These are phyloP conservation scores for Jamesozyma lodderae DNA, from an alignment of 805 yeast species.

Conservation along the genomic window DNA sequence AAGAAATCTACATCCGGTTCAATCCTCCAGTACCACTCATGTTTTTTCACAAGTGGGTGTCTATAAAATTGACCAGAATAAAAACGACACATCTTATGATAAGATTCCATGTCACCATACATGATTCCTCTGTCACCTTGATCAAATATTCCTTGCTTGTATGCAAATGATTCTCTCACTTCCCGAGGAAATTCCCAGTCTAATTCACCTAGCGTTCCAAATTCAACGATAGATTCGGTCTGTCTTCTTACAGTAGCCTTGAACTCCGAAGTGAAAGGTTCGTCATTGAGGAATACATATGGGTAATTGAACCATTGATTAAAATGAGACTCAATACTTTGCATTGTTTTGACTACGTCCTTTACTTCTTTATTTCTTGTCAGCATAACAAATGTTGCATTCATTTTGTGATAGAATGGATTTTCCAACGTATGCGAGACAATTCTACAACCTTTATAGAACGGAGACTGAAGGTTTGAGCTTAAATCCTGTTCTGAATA, in stretches of 20 bases:
- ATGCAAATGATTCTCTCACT: slow-evolving; percentile 68
- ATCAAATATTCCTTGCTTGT: slow-evolving; percentile 36
- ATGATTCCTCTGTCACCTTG: slow-evolving; percentile 81
- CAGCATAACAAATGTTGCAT: slow-evolving; percentile 77
- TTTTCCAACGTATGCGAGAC: slow-evolving; percentile 26
- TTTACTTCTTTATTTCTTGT: slow-evolving; percentile 73
- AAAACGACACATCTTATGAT: slow-evolving; percentile 91
- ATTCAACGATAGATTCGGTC: slow-evolving; percentile 56
- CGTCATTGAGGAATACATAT: slow-evolving; percentile 83
- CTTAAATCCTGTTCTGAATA: slow-evolving; percentile 13
- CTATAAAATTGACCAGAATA: slow-evolving; percentile 76
- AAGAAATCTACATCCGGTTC: slow-evolving; percentile 88
- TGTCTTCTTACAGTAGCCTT: slow-evolving; percentile 40
- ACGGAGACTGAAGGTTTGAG: slow-evolving; percentile 32
- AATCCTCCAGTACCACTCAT: slow-evolving; percentile 96
- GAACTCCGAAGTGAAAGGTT: slow-evolving; percentile 60
- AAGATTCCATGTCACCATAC: slow-evolving; percentile 76
- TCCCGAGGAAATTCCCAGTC: slow-evolving; percentile 67
- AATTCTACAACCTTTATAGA: slow-evolving; percentile 51
- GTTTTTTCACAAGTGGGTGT: slow-evolving; percentile 60
- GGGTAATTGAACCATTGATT: slow-evolving; percentile 93
- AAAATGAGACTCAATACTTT: slow-evolving; percentile 74
- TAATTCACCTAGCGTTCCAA: slow-evolving; percentile 51
- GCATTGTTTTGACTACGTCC: slow-evolving; percentile 65
- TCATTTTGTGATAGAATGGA: slow-evolving; percentile 40